Percentiles rank a stretch among this genome's conserved stretches.
Evolutionary conservation across 768 basidiomycete species (phyloP).

Genomic region (Serendipita sp.): DNA sequence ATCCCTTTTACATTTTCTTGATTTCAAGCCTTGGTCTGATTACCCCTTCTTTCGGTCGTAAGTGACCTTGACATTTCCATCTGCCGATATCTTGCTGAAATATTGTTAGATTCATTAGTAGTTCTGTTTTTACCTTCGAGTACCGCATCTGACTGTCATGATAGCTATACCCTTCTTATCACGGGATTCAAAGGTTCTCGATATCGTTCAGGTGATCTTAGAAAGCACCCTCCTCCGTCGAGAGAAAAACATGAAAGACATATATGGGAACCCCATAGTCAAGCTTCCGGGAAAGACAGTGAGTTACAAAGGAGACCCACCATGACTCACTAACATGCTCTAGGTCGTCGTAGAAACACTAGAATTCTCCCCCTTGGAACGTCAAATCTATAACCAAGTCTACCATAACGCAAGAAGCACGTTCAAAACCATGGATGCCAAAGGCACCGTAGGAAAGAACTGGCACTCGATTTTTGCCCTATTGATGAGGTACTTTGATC

Average conservation of each 20-base stretch:
- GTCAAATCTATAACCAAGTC: slow-evolving; percentile 77
- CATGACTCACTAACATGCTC: neutral
- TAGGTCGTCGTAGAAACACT: slow-evolving; percentile 56
- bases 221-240: slow-evolving; percentile 75
- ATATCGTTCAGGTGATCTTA: slow-evolving; percentile 87
- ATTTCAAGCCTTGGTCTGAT: slow-evolving; percentile 66
- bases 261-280: slow-evolving; percentile 72
- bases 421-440: slow-evolving; percentile 64
- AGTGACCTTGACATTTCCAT: neutral
- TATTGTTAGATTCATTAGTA: slow-evolving; percentile 21
- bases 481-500: slow-evolving; percentile 60
- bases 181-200: slow-evolving; percentile 81
- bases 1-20: slow-evolving; percentile 68
- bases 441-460: slow-evolving; percentile 63
- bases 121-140: slow-evolving; percentile 1
- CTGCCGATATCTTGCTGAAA: neutral
- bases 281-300: slow-evolving; percentile 78
- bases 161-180: slow-evolving; percentile 73
- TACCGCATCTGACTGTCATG: slow-evolving; percentile 43
- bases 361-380: slow-evolving; percentile 65
- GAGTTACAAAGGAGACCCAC: slow-evolving; percentile 8
- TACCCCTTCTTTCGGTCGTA: slow-evolving; percentile 76
- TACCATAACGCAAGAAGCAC: slow-evolving; percentile 62
- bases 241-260: slow-evolving; percentile 86
- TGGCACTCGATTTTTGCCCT: slow-evolving; percentile 83